Percentiles rank a stretch among this genome's conserved stretches.
These are phyloP conservation scores for Starmerella geochares DNA, from an alignment of 805 yeast genomes.

Conservation along the genomic window DNA sequence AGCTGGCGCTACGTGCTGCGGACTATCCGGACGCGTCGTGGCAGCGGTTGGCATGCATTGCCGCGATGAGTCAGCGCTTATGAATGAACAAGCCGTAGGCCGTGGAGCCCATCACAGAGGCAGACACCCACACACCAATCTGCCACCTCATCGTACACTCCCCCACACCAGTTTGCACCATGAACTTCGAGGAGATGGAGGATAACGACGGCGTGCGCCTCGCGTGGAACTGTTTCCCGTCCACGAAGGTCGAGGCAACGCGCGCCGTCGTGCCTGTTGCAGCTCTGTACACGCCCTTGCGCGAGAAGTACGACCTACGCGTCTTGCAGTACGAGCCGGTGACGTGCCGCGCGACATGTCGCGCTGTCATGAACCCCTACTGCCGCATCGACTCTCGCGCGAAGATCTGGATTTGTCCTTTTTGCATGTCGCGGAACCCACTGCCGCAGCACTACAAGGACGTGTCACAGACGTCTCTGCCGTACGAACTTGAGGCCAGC, in stretches of 20 bases:
- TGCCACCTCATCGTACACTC: not conserved
- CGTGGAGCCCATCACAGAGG: not conserved
- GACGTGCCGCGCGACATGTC: conserved; percentile 70
- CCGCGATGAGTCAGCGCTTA: not conserved
- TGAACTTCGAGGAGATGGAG: conserved; percentile 50
- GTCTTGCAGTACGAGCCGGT: conserved; percentile 80
- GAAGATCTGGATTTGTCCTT: conserved; percentile 74
- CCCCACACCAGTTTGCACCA: conserved; percentile 1
- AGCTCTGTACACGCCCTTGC: conserved; percentile 87
- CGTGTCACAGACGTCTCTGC: conserved; percentile 64
- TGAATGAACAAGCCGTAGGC: not conserved
- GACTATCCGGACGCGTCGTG: no score
- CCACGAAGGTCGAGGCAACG: conserved; percentile 77
- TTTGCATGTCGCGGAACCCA: conserved; percentile 68
- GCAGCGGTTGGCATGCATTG: not conserved
- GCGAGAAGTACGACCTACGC: conserved; percentile 63
- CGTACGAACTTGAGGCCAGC: conserved; percentile 61
- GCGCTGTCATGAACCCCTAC: conserved; percentile 78
- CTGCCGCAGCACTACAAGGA: conserved; percentile 75
- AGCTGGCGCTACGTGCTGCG: conserved; percentile 1
- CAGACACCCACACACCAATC: not conserved
- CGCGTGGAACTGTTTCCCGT: conserved; percentile 82
- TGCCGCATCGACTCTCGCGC: conserved; percentile 68
- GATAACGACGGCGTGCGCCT: conserved; percentile 58
- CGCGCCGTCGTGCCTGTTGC: conserved; percentile 92